phyloP scores from a whole-genome alignment of 2,329 filamentous ascomycete species.

The Alternaria postmessia region DNA sequence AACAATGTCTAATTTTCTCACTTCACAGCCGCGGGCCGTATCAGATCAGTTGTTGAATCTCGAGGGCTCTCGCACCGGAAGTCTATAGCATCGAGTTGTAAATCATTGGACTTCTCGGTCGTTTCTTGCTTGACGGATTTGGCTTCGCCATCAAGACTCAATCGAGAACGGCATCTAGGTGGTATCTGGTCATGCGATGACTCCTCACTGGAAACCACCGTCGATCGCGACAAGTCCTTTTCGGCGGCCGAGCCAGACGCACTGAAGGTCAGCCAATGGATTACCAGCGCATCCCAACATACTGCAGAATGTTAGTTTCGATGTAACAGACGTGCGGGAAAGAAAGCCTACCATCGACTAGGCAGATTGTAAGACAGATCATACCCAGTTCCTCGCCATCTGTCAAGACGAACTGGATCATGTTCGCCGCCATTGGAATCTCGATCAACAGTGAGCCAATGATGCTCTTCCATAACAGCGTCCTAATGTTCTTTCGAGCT shows the following conservation, averaged over 20 bases:
- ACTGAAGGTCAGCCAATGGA: conserved; percentile 32
- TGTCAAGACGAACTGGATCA: conserved; percentile 44
- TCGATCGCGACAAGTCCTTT: conserved; percentile 9
- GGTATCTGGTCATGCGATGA: background rate
- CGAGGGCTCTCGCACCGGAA: background rate
- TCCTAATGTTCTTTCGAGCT: conserved; percentile 30
- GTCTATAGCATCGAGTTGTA: background rate
- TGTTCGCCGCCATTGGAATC: conserved; percentile 48
- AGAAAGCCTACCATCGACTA: conserved; percentile 45
- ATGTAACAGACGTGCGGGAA: background rate
- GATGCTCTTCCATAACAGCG: conserved; percentile 38
- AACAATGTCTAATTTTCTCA: background rate
- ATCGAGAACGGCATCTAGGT: background rate
- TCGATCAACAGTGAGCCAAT: conserved; percentile 46
- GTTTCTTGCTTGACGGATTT: background rate
- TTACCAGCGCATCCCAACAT: conserved; percentile 27
- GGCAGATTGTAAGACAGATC: conserved; percentile 51
- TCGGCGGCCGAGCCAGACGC: conserved; percentile 17
- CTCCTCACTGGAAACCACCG: background rate
- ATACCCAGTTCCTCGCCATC: conserved; percentile 47
- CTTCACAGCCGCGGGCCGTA: background rate
- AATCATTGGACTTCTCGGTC: background rate
- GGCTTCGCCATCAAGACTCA: background rate
- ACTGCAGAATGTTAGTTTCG: conserved; percentile 12
- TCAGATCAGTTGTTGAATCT: background rate